Evolutionary conservation across 192 early-diverging fungal genomes (phyloP), one percentile per base, ranked within the genome.

Genomic region (Polychytrium aggregatum): DNA sequence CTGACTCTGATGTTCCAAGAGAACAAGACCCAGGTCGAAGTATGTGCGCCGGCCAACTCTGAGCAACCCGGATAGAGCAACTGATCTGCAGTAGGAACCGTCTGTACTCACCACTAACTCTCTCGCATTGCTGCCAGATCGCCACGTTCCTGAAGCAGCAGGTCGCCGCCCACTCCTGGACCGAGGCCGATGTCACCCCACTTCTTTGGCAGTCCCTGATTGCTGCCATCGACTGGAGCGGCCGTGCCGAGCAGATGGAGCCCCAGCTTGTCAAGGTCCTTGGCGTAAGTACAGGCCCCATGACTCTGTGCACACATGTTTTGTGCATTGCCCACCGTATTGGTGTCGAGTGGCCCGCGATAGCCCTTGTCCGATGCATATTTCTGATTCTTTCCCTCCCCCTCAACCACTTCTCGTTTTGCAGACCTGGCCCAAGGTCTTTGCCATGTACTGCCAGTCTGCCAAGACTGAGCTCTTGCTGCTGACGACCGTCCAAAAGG

Each of bases 401-500:
- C n/a, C n/a, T 18, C 35, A 13, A 44, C 35, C 17, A 20, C n/a
- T 20, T 10, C 17, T 21, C 10, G 17, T 22, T 41, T 42, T 46
- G 2, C 34, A 85, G 79, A 69, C 74, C 55, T 87, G 82, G 72
- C 70, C 82, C 46, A 77, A 76, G 50, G 74, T 88, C 18, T 55
- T 97, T 27, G 83, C 76, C 22, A 63, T 72, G 4, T 86, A 92
- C 63, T 78, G 77, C 18, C 83, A 81, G 6, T 78, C 75, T 2
- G 74, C 88, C 45, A 88, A 88, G 60, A 84, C 86, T 0, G 91
- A 97, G 68, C 77, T 97, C 55, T 60, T 74, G 7, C 72, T 97
- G 34, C 65, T 97, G 28, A 86, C 85, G 63, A 77, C 83, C 38
- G 79, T 93, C 31, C 93, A 97, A 70, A 60, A 77, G 40, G 74